These are phyloP conservation scores for Hanseniaspora jakobsenii DNA, from an alignment of 805 yeast species.

Conservation along the genomic window DNA sequence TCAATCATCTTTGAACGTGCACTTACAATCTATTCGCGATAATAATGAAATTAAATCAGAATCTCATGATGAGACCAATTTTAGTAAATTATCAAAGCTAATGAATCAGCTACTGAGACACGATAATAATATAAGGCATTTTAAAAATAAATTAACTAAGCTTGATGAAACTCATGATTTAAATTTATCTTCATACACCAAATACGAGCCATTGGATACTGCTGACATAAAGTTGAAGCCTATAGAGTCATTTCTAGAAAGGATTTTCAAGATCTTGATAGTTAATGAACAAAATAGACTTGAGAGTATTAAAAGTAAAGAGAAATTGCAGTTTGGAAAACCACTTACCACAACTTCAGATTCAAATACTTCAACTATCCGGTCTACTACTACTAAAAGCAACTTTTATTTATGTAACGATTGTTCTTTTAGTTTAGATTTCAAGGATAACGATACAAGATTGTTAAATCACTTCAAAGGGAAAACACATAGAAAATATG, in stretches of 20 bases:
- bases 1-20: neutral
- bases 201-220: neutral
- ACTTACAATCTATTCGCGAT: neutral
- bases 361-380: too few relatives aligned
- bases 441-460: conserved; percentile 77
- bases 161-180: conserved; percentile 2
- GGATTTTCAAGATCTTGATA: conserved; percentile 1
- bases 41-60: too few relatives aligned
- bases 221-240: neutral
- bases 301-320: too few relatives aligned
- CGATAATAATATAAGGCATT: conserved; percentile 1
- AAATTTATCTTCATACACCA: conserved; percentile 3
- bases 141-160: neutral
- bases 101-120: conserved; percentile 1
- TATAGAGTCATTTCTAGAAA: neutral
- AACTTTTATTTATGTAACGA: conserved; percentile 42
- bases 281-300: neutral
- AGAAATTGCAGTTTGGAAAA: too few relatives aligned
- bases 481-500: conserved; percentile 73
- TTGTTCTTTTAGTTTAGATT: conserved; percentile 79
- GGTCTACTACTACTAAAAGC: too few relatives aligned
- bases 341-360: too few relatives aligned
- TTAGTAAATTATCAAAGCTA: neutral
- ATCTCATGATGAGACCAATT: too few relatives aligned
- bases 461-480: conserved; percentile 85